Evolutionary conservation across 345 rosid species (phyloP).

Genomic region (Corymbia maculata): DNA sequence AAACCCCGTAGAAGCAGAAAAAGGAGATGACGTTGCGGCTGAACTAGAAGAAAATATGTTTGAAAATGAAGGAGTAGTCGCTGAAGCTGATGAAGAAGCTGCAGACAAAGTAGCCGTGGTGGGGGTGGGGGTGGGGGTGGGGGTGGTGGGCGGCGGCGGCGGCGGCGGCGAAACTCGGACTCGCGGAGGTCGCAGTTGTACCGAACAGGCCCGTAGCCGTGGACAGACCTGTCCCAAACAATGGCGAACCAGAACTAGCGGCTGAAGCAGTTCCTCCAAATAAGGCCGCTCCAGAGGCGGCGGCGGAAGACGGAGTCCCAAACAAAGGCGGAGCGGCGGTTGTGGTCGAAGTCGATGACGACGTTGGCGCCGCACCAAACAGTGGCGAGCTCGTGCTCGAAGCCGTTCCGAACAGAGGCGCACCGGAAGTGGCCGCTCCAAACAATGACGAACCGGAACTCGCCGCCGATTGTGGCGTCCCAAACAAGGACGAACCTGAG

Average conservation of each 20-base stretch:
- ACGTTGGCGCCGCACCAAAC: not conserved
- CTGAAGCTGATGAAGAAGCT: conserved; percentile 8
- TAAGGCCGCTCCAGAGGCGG: not conserved
- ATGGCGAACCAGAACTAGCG: not conserved
- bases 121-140: conserved; percentile 1
- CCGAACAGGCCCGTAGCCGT: not conserved
- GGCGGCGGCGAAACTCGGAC: conserved; percentile 7
- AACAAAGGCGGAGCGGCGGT: not conserved
- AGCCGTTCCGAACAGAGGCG: not conserved
- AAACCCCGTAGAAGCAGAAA: conserved; percentile 35
- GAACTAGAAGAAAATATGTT: conserved; percentile 7
- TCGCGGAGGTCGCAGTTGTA: not conserved
- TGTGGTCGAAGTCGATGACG: not conserved
- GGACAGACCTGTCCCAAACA: conserved; percentile 7
- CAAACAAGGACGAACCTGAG: conserved; percentile 7
- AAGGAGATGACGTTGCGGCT: conserved; percentile 18
- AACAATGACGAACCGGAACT: conserved; percentile 8
- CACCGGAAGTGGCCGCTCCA: not conserved
- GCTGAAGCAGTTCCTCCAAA: conserved; percentile 6
- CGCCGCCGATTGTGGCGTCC: conserved; percentile 11
- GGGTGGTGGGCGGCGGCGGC: conserved; percentile 13
- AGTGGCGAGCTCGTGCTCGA: not conserved
- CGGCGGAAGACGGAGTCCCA: not conserved
- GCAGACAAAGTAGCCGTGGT: conserved; percentile 8
- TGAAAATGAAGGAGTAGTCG: conserved; percentile 6